A percentile compares a stretch with the other conserved stretches of the same genome.
phyloP scores from a whole-genome alignment of 2,329 filamentous ascomycete genomes.

The Hymenoscyphus linearis region DNA sequence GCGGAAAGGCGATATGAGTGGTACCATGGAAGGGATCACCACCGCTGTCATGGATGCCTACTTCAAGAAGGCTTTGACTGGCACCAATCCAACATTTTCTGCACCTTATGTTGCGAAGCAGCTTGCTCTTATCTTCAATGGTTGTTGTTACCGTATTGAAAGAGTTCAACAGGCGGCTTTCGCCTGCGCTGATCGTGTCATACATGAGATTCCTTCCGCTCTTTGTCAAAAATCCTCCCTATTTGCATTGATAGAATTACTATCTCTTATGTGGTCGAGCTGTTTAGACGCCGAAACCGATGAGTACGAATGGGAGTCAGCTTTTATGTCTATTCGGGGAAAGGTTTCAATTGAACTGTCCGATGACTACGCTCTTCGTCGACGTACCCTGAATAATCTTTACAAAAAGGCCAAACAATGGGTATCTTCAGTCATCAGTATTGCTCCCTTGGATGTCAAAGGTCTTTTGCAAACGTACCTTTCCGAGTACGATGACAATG shows the following conservation, averaged over 20 bases:
- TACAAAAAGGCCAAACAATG: conserved; percentile 72
- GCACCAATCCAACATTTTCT: conserved; percentile 72
- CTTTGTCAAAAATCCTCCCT: conserved; percentile 86
- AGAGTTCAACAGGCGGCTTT: conserved; percentile 86
- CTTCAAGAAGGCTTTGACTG: conserved; percentile 66
- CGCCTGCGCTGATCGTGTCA: conserved; percentile 77
- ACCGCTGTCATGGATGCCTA: conserved; percentile 74
- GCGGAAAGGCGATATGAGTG: conserved; percentile 57
- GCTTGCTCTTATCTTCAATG: conserved; percentile 76
- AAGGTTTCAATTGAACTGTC: conserved; percentile 85
- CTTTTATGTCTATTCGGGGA: conserved; percentile 70
- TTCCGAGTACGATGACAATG: conserved; percentile 89
- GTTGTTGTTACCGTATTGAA: conserved; percentile 89
- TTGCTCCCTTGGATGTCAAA: conserved; percentile 90
- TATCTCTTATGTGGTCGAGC: conserved; percentile 92
- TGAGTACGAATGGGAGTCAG: conserved; percentile 80
- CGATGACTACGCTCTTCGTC: conserved; percentile 81
- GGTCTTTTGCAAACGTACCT: conserved; percentile 93
- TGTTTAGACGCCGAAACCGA: conserved; percentile 94
- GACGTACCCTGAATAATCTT: conserved; percentile 71
- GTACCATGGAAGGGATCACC: conserved; percentile 59
- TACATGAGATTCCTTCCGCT: conserved; percentile 78
- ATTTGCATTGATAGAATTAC: conserved; percentile 84
- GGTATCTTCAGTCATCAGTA: conserved; percentile 74
- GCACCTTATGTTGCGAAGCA: conserved; percentile 87